Percentiles rank a stretch among this genome's conserved stretches.
Conservation (phyloP, 2,329 filamentous ascomycete genomes). For the Grosmannia serpens region DNA sequence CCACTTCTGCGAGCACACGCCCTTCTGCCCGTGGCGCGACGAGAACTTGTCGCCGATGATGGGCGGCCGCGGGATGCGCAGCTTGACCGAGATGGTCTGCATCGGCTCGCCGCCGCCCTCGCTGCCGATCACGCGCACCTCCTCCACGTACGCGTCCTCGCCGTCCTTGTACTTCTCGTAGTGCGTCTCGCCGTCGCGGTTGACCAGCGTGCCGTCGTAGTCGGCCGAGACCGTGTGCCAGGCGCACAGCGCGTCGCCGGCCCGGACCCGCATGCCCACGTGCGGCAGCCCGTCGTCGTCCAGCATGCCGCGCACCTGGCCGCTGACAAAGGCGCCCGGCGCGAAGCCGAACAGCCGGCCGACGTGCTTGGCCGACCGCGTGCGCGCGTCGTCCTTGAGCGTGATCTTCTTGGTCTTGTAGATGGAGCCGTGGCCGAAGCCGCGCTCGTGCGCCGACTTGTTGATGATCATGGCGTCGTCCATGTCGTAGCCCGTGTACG, state of each 20-base stretch:
- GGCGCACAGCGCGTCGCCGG: constrained; percentile 77
- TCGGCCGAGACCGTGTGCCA: constrained; percentile 82
- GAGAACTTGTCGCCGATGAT: constrained; percentile 99
- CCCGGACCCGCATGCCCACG: constrained; percentile 63
- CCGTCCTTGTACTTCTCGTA: constrained; percentile 92
- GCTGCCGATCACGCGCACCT: constrained; percentile 79
- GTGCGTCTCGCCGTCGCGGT: constrained; percentile 74
- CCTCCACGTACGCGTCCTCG: constrained; percentile 81
- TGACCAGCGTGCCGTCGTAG: constrained; percentile 65
- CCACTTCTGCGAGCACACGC: constrained; percentile 95
- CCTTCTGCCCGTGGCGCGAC: constrained; percentile 95
- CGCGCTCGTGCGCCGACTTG: constrained; percentile 90
- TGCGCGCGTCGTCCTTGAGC: constrained; percentile 66
- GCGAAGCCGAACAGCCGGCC: constrained; percentile 87
- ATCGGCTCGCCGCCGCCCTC: constrained; percentile 74
- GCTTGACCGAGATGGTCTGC: constrained; percentile 85
- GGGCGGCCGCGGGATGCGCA: constrained; percentile 79
- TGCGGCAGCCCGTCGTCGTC: constrained; percentile 82
- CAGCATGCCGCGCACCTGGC: constrained; percentile 57
- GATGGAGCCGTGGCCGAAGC: constrained; percentile 89
- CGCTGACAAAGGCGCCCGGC: constrained; percentile 60
- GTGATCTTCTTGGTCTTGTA: constrained; percentile 95
- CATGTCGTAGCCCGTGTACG: constrained; percentile 99
- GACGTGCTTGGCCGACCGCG: constrained; percentile 54
- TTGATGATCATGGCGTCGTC: constrained; percentile 99